A percentile compares a stretch with the other conserved stretches of the same genome.
Evolutionary conservation across 352 stramenopile genomes (phyloP).

Genomic region (Blastocystis sp.): DNA sequence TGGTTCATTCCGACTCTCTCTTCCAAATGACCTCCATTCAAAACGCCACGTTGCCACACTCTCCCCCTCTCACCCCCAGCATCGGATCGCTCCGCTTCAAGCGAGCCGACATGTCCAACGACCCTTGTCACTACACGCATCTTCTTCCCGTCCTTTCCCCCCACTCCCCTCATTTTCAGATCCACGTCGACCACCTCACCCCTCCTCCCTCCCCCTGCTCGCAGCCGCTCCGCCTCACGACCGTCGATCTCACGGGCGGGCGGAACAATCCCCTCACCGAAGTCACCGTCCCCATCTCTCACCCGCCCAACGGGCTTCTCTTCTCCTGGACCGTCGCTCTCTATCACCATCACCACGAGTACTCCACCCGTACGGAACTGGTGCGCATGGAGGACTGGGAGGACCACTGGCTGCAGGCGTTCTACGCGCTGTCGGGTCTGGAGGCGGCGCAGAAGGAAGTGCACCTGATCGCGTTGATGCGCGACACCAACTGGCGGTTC

Average conservation of each 20-base stretch:
- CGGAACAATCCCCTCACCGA: not conserved
- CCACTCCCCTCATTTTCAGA: not conserved
- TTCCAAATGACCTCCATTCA: constrained; percentile 22
- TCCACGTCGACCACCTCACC: constrained; percentile 1
- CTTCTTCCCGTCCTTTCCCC: not conserved
- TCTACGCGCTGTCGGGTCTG: constrained; percentile 7
- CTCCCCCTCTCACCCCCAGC: not conserved
- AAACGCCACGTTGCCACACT: not conserved
- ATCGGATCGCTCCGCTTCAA: not conserved
- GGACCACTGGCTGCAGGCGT: constrained; percentile 66
- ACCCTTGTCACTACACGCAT: not conserved
- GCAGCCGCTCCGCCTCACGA: not conserved
- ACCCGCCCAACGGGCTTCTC: constrained; percentile 19
- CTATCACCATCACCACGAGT: not conserved
- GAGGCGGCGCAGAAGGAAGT: not conserved
- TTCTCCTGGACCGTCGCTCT: constrained; percentile 29
- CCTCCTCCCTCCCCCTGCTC: not conserved
- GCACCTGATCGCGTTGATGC: not conserved
- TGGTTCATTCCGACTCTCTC: constrained; percentile 40
- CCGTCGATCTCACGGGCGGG: constrained; percentile 1
- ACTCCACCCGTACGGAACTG: not conserved
- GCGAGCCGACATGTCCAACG: not conserved
- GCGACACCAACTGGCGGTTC: constrained; percentile 62
- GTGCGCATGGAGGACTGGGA: not conserved
- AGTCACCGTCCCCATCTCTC: not conserved